phyloP scores from a whole-genome alignment of 116 monocot genomes.

The Iris pallida region DNA sequence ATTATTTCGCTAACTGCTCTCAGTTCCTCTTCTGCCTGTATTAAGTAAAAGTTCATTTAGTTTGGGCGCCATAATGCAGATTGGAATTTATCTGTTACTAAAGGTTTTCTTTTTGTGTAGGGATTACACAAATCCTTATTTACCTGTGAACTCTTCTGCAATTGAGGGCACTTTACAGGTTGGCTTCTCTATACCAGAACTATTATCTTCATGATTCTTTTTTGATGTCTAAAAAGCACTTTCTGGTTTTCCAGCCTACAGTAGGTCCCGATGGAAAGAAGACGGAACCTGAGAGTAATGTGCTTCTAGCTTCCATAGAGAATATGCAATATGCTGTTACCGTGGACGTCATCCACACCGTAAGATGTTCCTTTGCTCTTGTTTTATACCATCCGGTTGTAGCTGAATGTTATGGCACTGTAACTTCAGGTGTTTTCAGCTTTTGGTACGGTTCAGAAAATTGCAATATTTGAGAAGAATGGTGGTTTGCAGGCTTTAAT shows the following conservation, averaged over 20 bases:
- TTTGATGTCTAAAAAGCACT: background rate
- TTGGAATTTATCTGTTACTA: background rate
- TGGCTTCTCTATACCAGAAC: slow-evolving; percentile 7
- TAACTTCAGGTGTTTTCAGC: slow-evolving; percentile 62
- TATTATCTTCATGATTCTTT: background rate
- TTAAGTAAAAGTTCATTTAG: background rate
- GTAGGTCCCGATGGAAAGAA: slow-evolving; percentile 68
- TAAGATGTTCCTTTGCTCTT: slow-evolving; percentile 16
- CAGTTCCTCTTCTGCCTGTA: background rate
- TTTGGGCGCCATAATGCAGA: background rate
- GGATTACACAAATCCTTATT: slow-evolving; percentile 77
- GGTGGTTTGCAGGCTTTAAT: slow-evolving; percentile 63
- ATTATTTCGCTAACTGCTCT: no score
- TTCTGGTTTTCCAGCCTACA: slow-evolving; percentile 27
- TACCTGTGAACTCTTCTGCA: slow-evolving; percentile 69
- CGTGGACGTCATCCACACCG: slow-evolving; percentile 65
- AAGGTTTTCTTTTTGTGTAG: slow-evolving; percentile 14
- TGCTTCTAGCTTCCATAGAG: slow-evolving; percentile 66
- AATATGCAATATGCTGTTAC: slow-evolving; percentile 69
- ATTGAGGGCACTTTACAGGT: slow-evolving; percentile 68
- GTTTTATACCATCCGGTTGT: background rate
- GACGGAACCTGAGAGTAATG: slow-evolving; percentile 63
- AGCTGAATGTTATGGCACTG: background rate
- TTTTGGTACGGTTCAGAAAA: slow-evolving; percentile 67
- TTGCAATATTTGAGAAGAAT: slow-evolving; percentile 74